Conservation (phyloP, 1,284 basidiomycete genomes). For the Cutaneotrichosporon cyanovorans region DNA sequence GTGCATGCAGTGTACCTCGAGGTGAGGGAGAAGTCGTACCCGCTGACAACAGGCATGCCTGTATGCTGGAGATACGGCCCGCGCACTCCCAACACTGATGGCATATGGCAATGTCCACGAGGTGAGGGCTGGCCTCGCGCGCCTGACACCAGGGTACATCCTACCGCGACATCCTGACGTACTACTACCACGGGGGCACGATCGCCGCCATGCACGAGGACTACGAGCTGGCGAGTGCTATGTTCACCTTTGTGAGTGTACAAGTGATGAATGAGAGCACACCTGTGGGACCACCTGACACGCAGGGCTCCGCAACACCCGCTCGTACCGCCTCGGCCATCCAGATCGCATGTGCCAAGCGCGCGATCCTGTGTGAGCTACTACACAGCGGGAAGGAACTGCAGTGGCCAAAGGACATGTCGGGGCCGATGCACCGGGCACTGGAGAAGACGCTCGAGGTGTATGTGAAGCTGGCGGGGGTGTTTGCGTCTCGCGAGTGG, state of each 20-base stretch:
- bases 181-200: constrained; percentile 38
- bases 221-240: constrained; percentile 23
- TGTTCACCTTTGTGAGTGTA: constrained; percentile 31
- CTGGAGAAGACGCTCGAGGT: constrained; percentile 26
- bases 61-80: constrained; percentile 6
- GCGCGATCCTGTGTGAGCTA: constrained; percentile 38
- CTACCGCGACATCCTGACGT: constrained; percentile 38
- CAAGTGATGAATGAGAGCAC: too few species aligned
- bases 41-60: constrained; percentile 14
- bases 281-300: background rate
- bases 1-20: constrained; percentile 34
- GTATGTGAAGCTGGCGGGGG: constrained; percentile 33
- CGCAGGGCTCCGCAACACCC: constrained; percentile 32
- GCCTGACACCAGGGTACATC: constrained; percentile 8
- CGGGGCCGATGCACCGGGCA: constrained; percentile 17
- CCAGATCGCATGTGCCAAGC: constrained; percentile 34
- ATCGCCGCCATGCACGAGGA: constrained; percentile 23
- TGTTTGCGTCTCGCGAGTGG: constrained; percentile 30
- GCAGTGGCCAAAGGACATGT: constrained; percentile 28
- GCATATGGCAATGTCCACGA: constrained; percentile 19
- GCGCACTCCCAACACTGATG: background rate
- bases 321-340: constrained; percentile 32
- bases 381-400: constrained; percentile 27
- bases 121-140: constrained; percentile 10
- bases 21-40: constrained; percentile 21